Conservation (phyloP, 1,139 yeast genomes). For the Pichia sp. region DNA sequence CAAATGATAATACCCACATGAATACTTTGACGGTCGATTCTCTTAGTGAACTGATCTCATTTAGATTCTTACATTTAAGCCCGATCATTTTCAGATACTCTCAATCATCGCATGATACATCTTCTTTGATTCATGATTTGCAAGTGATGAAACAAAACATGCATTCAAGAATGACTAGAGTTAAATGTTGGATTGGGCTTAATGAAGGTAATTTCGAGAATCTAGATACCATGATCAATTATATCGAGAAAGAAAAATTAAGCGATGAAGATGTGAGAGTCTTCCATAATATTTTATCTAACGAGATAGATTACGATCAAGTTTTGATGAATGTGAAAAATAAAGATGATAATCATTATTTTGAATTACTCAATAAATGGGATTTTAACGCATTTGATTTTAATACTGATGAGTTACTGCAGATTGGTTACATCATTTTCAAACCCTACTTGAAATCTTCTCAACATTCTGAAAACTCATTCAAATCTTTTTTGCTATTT, state of each 20-base stretch:
- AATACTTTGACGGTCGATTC: conserved; percentile 3
- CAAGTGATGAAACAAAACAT: conserved; percentile 3
- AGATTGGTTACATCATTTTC: conserved; percentile 47
- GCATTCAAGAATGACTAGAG: conserved; percentile 33
- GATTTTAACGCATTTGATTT: conserved; percentile 65
- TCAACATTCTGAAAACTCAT: neutral
- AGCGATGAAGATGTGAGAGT: conserved; percentile 1
- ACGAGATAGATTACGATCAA: neutral
- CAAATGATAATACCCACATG: conserved; percentile 13
- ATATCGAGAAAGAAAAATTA: conserved; percentile 23
- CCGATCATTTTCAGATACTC: conserved; percentile 6
- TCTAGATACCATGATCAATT: conserved; percentile 19
- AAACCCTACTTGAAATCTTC: conserved; percentile 22
- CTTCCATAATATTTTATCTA: conserved; percentile 5
- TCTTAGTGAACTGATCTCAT: conserved; percentile 10
- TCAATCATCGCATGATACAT: too few relatives aligned
- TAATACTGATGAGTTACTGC: conserved; percentile 57
- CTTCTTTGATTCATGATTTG: conserved; percentile 6
- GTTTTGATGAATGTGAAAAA: neutral
- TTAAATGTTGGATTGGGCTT: conserved; percentile 50
- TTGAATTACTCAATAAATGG: conserved; percentile 30
- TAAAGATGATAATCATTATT: conserved; percentile 17
- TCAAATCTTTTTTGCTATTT: conserved; percentile 40
- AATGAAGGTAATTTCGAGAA: conserved; percentile 30
- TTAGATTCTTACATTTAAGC: conserved; percentile 23